Conservation (phyloP, 192 early-diverging fungal species). For the Podila clonocystis region DNA sequence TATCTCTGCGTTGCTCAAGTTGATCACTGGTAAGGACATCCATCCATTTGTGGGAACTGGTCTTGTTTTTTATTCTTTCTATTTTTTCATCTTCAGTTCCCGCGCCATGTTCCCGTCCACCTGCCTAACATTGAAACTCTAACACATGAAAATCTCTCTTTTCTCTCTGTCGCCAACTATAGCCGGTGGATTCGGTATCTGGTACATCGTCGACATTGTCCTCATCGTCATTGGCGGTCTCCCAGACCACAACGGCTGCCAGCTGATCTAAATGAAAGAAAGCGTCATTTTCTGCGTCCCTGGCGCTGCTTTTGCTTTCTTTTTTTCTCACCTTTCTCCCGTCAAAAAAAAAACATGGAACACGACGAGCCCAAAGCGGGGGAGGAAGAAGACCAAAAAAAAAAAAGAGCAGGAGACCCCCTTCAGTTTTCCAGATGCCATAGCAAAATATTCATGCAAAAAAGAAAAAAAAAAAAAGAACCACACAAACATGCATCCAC, state of each 20-base stretch:
- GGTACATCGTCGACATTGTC: slow-evolving; percentile 55
- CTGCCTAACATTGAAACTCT: background rate
- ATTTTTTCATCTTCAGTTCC: background rate
- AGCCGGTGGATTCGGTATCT: slow-evolving; percentile 60
- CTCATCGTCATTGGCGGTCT: slow-evolving; percentile 48
- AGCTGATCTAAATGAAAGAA: slow-evolving; percentile 2
- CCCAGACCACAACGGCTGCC: slow-evolving; percentile 52
- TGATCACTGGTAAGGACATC: slow-evolving; percentile 40
- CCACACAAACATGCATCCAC: background rate
- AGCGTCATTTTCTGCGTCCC: too few species aligned
- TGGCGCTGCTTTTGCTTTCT: too few species aligned
- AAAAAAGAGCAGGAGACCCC: background rate
- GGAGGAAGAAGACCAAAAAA: background rate
- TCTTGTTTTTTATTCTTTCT: slow-evolving; percentile 8
- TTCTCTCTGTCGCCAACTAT: background rate
- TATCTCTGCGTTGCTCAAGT: slow-evolving; percentile 55
- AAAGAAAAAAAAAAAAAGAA: background rate
- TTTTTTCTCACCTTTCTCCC: too few species aligned
- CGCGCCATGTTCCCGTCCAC: background rate
- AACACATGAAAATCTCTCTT: background rate
- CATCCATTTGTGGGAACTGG: background rate
- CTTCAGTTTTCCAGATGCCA: background rate
- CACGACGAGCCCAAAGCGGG: background rate
- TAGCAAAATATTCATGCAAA: slow-evolving; percentile 3
- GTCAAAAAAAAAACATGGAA: background rate